Evolutionary conservation across 441 rosid genomes (phyloP), one percentile per base, ranked within the genome.

Genomic region (Gossypium schwendimanii): DNA sequence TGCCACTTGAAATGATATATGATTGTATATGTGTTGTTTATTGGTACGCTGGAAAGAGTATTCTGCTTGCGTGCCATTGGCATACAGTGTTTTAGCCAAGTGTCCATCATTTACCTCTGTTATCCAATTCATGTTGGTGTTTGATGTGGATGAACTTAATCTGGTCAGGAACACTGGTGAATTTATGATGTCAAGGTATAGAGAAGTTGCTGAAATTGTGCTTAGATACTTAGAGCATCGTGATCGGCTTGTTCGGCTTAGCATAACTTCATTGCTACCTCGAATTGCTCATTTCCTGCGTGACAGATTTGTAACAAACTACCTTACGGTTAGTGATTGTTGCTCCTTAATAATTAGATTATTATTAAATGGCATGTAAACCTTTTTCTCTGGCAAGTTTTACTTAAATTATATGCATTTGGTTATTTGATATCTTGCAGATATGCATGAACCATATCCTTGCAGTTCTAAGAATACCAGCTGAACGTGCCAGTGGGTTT

Each of bases 221-320:
- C 86, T 96, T 75, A 90, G 91, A 87, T 96, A 96, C 85, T 87
- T 92, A 62, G 96, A 94, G 81, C 93, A 94, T 79, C 87, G 88
- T 76, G 97, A 96, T 84, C 94, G 92, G 79, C 98, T 96, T 80
- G 99, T 94, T 84, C 99, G 98, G 79, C 96, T 94, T 70, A 94
- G 99, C 88, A 94, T 96, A 84, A 96, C 99, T 64, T 92, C 98
- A 31, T 79, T 94, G 84, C 90, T 96, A 58, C 99, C 98, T 81
- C 97, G 99, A 58, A 94, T 96, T 87, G 99, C 99, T 70, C 98
- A 93, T 85, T 96, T 96, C 84, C 86, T 94, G 79, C 96, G 99
- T 73, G 98, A 96, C 81, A 91, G 98, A 88, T 96, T 96, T 82
- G 98, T 94, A 69, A 87, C 98, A 74, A 91, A 88, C 85, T 96